Evolutionary conservation across 2,329 filamentous ascomycete species (phyloP).

Genomic region (Ceratocystis variospora): DNA sequence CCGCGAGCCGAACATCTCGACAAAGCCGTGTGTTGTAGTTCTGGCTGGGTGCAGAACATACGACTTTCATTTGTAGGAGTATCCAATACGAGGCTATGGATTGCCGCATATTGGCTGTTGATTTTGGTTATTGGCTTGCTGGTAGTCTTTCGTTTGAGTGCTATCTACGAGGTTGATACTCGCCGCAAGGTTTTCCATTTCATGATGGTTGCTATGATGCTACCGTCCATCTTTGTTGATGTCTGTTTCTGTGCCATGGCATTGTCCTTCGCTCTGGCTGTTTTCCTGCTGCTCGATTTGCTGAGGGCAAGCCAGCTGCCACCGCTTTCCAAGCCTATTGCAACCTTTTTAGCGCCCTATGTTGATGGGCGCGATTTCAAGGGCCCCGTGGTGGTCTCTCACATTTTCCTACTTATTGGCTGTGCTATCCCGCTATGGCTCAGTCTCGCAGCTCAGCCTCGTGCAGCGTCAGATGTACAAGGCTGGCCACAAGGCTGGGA

Average conservation of each 20-base stretch:
- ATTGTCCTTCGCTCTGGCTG: slow-evolving; percentile 60
- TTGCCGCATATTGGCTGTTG: slow-evolving; percentile 58
- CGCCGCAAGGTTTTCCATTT: slow-evolving; percentile 95
- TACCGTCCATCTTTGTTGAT: slow-evolving; percentile 76
- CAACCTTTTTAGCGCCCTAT: slow-evolving; percentile 78
- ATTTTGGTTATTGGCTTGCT: slow-evolving; percentile 59
- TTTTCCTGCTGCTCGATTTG: slow-evolving; percentile 81
- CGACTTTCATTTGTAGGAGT: slow-evolving; percentile 53
- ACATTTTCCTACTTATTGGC: slow-evolving; percentile 89
- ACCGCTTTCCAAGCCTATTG: slow-evolving; percentile 73
- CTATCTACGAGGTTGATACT: slow-evolving; percentile 82
- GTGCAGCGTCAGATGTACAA: slow-evolving; percentile 28
- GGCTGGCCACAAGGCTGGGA: slow-evolving; percentile 51
- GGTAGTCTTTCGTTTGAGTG: slow-evolving; percentile 59
- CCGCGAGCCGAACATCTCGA: slow-evolving; percentile 23
- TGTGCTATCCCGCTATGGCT: slow-evolving; percentile 94
- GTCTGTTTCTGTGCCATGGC: slow-evolving; percentile 71
- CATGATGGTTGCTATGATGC: slow-evolving; percentile 93
- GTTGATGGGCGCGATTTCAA: slow-evolving; percentile 87
- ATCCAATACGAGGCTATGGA: slow-evolving; percentile 66
- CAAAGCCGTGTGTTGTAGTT: slow-evolving; percentile 28
- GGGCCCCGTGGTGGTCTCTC: slow-evolving; percentile 86
- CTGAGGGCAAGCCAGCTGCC: slow-evolving; percentile 83
- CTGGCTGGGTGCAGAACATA: slow-evolving; percentile 52
- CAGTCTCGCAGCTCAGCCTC: slow-evolving; percentile 55